A percentile compares a stretch with the other conserved stretches of the same genome.
phyloP scores from a whole-genome alignment of 1,139 yeast species.

The Protomyces pachydermus region DNA sequence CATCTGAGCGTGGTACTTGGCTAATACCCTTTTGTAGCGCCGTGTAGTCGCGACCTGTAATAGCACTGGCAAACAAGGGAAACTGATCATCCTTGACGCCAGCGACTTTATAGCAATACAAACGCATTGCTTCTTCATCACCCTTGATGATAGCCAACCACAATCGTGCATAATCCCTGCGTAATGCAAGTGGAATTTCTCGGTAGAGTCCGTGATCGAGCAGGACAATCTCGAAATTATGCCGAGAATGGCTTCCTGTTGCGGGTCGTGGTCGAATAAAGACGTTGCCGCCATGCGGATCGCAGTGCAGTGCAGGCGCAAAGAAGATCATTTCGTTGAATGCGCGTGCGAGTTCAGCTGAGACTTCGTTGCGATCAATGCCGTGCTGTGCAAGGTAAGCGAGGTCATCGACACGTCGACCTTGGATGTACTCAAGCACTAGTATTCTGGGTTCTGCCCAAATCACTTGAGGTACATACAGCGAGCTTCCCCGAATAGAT shows the following conservation, averaged over 20 bases:
- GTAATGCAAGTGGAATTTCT: constrained; percentile 68
- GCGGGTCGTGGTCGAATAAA: constrained; percentile 33
- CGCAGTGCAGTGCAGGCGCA: constrained; percentile 88
- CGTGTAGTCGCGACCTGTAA: constrained; percentile 81
- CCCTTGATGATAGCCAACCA: constrained; percentile 85
- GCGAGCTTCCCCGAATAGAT: constrained; percentile 60
- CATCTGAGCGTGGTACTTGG: constrained; percentile 48
- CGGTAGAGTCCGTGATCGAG: constrained; percentile 95
- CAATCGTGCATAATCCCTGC: constrained; percentile 79
- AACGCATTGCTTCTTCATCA: constrained; percentile 59
- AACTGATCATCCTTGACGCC: constrained; percentile 72
- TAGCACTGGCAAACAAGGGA: constrained; percentile 82
- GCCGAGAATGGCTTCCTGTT: constrained; percentile 43
- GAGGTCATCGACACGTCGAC: constrained; percentile 76
- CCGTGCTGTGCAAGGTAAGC: constrained; percentile 56
- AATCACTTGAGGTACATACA: constrained; percentile 68
- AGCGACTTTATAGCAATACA: constrained; percentile 73
- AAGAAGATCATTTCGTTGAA: constrained; percentile 94
- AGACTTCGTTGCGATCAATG: constrained; percentile 72
- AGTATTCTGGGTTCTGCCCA: constrained; percentile 66
- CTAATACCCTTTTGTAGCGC: constrained; percentile 41
- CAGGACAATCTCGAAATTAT: constrained; percentile 82
- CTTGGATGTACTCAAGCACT: constrained; percentile 80
- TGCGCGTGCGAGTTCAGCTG: constrained; percentile 78
- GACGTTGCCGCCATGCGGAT: constrained; percentile 95